Base-by-base conservation (phyloP, 2,329 filamentous ascomycete species). In the Aspergillus eucalypticola region DNA sequence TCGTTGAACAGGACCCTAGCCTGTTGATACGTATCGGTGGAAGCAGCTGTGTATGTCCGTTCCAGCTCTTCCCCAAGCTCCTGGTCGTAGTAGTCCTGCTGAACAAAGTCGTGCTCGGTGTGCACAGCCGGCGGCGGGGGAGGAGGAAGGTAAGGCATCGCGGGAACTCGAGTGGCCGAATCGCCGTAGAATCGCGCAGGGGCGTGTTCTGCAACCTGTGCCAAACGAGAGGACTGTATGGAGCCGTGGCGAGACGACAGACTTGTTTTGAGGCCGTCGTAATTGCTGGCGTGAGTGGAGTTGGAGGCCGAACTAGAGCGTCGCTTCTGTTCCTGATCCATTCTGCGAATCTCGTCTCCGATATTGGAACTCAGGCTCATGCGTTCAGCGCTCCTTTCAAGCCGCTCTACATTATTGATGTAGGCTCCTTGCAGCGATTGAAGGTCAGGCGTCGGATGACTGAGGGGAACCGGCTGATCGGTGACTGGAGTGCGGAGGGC, bases 381-480 rank as follows among this genome's bases (percentile, higher is more conserved):
- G 35, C 77, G 76, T 68, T 82, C 80, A 15, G 80, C 81, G 63
- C 76, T 80, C 63, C 76, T 73, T 64, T 83, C 81, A 64, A 83
- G 65, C 46, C 80, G 73, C 66, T 81, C 79, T 58, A 83, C 77
- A 75, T 83, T 82, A 61, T 77, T 78, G 29, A 77, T 67, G 60
- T 82, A 82, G 25, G 81, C 81, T 44, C 81, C 81, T 72, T 83
- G 81, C 59, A 81, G 63, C 35, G 80, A 78, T 62, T 83, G 80
- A 15, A 82, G 72, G 65, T 81, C 81, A 3, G 81, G 81, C 13
- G 73, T 81, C 15, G 81, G 81, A 68, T 82, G 80, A 58, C 75
- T 78, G 59, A 82, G 73, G 62, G 78, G 77, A 15, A 78, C 71
- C 41, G 79, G 72, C 38, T 71, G 69, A 56, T 76, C 77, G 56